Conservation (phyloP, 441 rosid species). For the Pelargonium australe region DNA sequence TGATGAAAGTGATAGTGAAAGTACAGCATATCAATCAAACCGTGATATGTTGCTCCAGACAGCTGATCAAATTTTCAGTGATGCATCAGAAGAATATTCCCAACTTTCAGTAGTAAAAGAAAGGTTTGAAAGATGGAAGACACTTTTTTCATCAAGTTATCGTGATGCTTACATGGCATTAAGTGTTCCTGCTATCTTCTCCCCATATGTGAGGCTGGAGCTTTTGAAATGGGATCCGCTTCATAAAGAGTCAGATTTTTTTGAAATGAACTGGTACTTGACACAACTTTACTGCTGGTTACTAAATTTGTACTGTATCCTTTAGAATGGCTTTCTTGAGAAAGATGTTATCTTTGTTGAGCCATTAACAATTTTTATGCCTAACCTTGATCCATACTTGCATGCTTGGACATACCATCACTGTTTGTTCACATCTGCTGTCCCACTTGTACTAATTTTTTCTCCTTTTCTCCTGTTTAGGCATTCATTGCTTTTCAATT, state of each 20-base stretch:
- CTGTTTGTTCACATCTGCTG: not conserved
- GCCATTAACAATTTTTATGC: too few relatives aligned
- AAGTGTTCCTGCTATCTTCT: slow-evolving; percentile 76
- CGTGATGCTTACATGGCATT: slow-evolving; percentile 90
- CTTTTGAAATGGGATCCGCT: slow-evolving; percentile 94
- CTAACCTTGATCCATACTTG: too few relatives aligned
- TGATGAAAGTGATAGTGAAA: slow-evolving; percentile 90
- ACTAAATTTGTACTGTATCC: too few relatives aligned
- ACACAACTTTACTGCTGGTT: not conserved
- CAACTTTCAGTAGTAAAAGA: slow-evolving; percentile 72
- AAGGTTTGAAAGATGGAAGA: slow-evolving; percentile 81
- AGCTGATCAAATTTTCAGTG: slow-evolving; percentile 76
- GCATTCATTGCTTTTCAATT: slow-evolving; percentile 74
- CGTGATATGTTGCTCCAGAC: slow-evolving; percentile 58
- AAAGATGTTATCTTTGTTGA: too few relatives aligned
- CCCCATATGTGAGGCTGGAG: slow-evolving; percentile 87
- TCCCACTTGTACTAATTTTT: slow-evolving; percentile 18
- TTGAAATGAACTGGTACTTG: slow-evolving; percentile 73
- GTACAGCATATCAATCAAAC: slow-evolving; percentile 64
- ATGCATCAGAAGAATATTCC: slow-evolving; percentile 88
- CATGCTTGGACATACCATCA: not conserved
- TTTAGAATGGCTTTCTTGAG: too few relatives aligned
- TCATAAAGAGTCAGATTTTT: slow-evolving; percentile 63
- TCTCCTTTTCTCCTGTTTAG: slow-evolving; percentile 33
- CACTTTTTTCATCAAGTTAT: slow-evolving; percentile 61